Conservation (phyloP, 2,329 filamentous ascomycete genomes). For the Lachnellula hyalina region DNA sequence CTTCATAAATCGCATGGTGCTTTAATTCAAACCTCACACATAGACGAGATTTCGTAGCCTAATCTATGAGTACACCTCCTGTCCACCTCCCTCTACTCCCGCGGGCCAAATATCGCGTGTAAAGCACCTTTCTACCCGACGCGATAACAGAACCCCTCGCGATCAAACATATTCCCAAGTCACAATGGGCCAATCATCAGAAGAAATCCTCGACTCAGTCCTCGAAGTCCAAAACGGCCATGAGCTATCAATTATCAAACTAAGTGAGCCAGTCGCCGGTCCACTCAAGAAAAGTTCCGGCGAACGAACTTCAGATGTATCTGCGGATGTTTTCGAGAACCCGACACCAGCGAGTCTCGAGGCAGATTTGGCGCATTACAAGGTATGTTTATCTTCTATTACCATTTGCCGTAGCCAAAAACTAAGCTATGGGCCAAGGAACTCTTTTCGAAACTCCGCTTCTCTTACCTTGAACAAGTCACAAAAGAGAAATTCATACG, state of each 20-base stretch:
- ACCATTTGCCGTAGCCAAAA: not conserved
- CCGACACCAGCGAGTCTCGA: constrained; percentile 72
- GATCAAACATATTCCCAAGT: not conserved
- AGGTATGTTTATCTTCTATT: constrained; percentile 39
- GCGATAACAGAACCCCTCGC: not conserved
- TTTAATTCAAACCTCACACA: not conserved
- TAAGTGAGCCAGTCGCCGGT: constrained; percentile 68
- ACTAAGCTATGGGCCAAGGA: constrained; percentile 44
- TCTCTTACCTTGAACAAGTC: constrained; percentile 96
- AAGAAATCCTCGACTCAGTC: constrained; percentile 44
- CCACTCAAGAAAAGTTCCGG: constrained; percentile 39
- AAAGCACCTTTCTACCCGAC: not conserved
- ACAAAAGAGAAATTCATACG: constrained; percentile 98
- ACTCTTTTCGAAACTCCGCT: constrained; percentile 91
- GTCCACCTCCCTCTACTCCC: not conserved
- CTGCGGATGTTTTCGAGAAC: constrained; percentile 57
- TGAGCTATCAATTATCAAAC: constrained; percentile 68
- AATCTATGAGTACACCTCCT: no score
- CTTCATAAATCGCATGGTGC: not conserved
- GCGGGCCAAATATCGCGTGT: not conserved
- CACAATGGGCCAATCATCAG: constrained; percentile 21
- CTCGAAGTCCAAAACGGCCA: constrained; percentile 50
- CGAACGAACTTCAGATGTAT: constrained; percentile 65
- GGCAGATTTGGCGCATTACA: constrained; percentile 84
- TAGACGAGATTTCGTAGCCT: no score